Base-by-base conservation (phyloP, 1,284 basidiomycete genomes). In the Psilocybe mexicana region DNA sequence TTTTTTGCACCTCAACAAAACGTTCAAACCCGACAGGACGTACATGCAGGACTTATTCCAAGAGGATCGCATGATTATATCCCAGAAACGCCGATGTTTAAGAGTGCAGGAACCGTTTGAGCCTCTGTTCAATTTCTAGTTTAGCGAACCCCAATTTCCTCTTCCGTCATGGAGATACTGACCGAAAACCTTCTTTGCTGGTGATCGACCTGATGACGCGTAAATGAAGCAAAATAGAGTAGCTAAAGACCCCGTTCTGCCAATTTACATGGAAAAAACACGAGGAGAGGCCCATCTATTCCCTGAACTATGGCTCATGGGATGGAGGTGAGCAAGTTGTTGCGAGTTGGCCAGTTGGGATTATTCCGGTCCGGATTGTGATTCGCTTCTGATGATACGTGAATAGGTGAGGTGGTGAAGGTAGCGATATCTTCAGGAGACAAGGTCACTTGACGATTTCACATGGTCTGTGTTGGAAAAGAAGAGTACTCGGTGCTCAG, bases 41-140 rank as follows among this genome's bases (percentile, higher is more conserved):
- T 24, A 33, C 30, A 53, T 33, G 11, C 49, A 8, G 35, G 55
- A 35, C 28, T n/a, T 28, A 24, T 38, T 40, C 33, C 42, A 26
- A 40, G 28, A 43, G 43, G 11, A 46, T 38, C 47, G 53, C 43
- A 48, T 23, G 50, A 26, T 24, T 18, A 45, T 2, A 24, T 47
- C 14, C n/a, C 48, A 55, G 61, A 64, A 58, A 62, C 43, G 54
- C 63, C 61, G 63, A 64, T 44, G 52, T 62, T 64, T 59, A 62
- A 55, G 48, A 57, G 52, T 30, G 28, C 10, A 43, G 53, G 10
- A 48, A 11, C n/a, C 44, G 43, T 48, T 58, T 51, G 49, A 40
- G 30, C 43, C 40, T 55, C 18, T 14, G 1, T 36, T 38, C 25
- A 14, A 54, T 52, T 30, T 30, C 23, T 48, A 43, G 38, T 43